Evolutionary conservation across 805 yeast genomes (phyloP), one percentile per base, ranked within the genome.

Genomic region (Myxozyma vanderwaltii): DNA sequence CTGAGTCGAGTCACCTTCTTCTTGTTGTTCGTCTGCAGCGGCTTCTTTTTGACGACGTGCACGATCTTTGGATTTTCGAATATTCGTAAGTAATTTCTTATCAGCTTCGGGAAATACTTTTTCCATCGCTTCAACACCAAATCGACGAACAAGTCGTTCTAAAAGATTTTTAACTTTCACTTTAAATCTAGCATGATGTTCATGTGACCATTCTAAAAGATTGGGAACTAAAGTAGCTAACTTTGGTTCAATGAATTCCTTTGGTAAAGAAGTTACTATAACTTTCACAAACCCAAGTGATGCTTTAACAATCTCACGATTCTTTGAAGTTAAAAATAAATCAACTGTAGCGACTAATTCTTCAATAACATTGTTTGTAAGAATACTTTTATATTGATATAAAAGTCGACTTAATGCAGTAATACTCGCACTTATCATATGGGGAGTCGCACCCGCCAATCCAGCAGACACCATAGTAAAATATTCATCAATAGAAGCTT

Each of bases 391-490:
- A 54, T 64, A 95, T 74, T 94, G 97, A 74, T 85, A 92, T 40
- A 94, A 79, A 46, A 92, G 76, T 70, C 97, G 86, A 46, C 96
- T 86, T 55, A 92, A 77, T 0, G 97, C 95, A 5, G 96, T 91
- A 67, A 94, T 85, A 1, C 92, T 85, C n/a, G 98, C 97, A 69
- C 96, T 89, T 33, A 94, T 88, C 97, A 92, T 92, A 76, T 92
- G 96, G 36, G 95, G 92, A 31, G 94, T 82, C 65, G 88, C 86
- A 58, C 97, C 97, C 38, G 94, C 97, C 66, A 95, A 79, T 77
- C 99, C 99, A 29, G 97, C 99, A 73, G 92, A 83, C 31, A 92
- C 86, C 86, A 94, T 89, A 31, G 95, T 90, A 77, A 92, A 89
- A 71, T 80, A 91, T 74, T 91, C 97, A 47, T 85, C 81, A 56